Conservation (phyloP, 495 filamentous ascomycete species). For the Ramalina intermedia region DNA sequence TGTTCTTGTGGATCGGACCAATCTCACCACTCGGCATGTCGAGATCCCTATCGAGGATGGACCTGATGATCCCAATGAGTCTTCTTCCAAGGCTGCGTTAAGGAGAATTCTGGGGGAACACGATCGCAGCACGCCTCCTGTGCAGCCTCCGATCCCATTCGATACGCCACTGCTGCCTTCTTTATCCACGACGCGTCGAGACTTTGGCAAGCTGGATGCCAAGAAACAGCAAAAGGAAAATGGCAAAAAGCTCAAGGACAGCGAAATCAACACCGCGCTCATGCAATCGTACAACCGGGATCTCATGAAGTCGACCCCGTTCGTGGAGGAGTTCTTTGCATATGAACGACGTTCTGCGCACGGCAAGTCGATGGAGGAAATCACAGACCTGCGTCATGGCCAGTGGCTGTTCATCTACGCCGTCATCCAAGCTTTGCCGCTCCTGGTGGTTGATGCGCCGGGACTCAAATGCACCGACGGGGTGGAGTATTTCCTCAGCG, state of each 20-base stretch:
- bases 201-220: slow-evolving; percentile 43
- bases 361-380: slow-evolving; percentile 55
- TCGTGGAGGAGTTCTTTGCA: slow-evolving; percentile 65
- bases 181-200: slow-evolving; percentile 44
- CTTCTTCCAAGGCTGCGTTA: slow-evolving; percentile 35
- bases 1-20: slow-evolving; percentile 61
- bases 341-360: slow-evolving; percentile 67
- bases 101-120: slow-evolving; percentile 71
- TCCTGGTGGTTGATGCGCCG: slow-evolving; percentile 79
- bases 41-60: slow-evolving; percentile 23
- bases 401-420: slow-evolving; percentile 94
- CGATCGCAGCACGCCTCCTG: slow-evolving; percentile 73
- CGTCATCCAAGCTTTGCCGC: slow-evolving; percentile 75
- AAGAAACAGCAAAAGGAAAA: slow-evolving; percentile 57
- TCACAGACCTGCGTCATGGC: slow-evolving; percentile 64
- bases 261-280: slow-evolving; percentile 61
- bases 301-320: slow-evolving; percentile 43
- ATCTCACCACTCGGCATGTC: slow-evolving; percentile 32
- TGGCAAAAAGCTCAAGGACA: slow-evolving; percentile 54
- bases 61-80: slow-evolving; percentile 28
- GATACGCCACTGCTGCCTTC: slow-evolving; percentile 70
- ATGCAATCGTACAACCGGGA: slow-evolving; percentile 67
- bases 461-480: slow-evolving; percentile 60
- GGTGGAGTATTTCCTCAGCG: slow-evolving; percentile 95
- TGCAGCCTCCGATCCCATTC: slow-evolving; percentile 82